Conservation (phyloP, 805 yeast species). For the Candida awuae region DNA sequence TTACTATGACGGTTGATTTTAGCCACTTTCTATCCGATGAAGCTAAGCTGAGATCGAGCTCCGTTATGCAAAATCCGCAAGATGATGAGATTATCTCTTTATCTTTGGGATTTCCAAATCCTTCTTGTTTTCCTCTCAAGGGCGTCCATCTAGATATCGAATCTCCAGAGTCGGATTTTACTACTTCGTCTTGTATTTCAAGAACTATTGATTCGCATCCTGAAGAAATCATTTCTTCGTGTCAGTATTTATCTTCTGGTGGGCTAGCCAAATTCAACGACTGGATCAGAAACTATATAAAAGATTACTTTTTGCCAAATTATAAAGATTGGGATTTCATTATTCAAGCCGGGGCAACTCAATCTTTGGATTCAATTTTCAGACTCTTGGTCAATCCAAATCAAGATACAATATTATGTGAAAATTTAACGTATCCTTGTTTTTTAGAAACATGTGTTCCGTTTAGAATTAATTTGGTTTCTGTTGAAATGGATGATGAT, state of each 20-base stretch:
- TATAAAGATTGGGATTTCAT: constrained; percentile 63
- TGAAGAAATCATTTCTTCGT: constrained; percentile 36
- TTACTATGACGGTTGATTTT: constrained; percentile 19
- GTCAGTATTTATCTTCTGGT: constrained; percentile 44
- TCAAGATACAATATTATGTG: constrained; percentile 68
- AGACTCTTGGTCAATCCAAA: constrained; percentile 72
- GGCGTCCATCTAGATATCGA: constrained; percentile 22
- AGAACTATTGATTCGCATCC: constrained; percentile 13
- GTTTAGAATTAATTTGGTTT: constrained; percentile 57
- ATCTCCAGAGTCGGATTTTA: constrained; percentile 37
- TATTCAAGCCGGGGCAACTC: constrained; percentile 80
- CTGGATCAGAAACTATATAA: constrained; percentile 38
- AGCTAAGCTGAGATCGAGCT: constrained; percentile 22
- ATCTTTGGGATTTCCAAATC: constrained; percentile 52
- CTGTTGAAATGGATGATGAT: constrained; percentile 67
- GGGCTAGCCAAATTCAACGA: constrained; percentile 38
- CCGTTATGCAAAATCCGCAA: constrained; percentile 23
- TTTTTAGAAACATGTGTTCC: constrained; percentile 78
- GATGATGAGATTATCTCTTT: constrained; percentile 35
- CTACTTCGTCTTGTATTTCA: constrained; percentile 32
- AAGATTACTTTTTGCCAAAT: constrained; percentile 34
- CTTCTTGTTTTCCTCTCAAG: constrained; percentile 43
- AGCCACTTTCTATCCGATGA: constrained; percentile 11
- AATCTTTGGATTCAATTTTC: constrained; percentile 75
- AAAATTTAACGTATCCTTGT: constrained; percentile 75